These are phyloP conservation scores for Diplogelasinospora grovesii DNA, from an alignment of 495 filamentous ascomycete genomes.

Conservation along the genomic window DNA sequence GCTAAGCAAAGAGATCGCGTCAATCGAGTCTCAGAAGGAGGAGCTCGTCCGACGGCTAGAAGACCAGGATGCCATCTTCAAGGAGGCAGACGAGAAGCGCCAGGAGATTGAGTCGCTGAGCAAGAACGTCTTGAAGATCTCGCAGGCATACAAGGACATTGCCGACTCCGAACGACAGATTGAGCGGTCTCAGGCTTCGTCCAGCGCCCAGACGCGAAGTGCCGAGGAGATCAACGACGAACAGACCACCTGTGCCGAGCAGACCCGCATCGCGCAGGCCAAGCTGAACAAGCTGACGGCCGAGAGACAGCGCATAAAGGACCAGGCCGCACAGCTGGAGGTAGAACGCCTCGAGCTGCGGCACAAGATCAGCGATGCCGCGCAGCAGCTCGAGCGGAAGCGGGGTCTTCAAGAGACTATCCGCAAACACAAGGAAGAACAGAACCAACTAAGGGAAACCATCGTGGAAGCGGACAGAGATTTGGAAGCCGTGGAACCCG, in stretches of 20 bases:
- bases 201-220: slow-evolving; percentile 54
- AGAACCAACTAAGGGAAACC: slow-evolving; percentile 56
- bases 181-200: slow-evolving; percentile 63
- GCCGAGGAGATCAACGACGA: slow-evolving; percentile 80
- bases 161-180: slow-evolving; percentile 62
- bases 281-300: slow-evolving; percentile 53
- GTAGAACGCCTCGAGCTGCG: slow-evolving; percentile 62
- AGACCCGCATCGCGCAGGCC: slow-evolving; percentile 54
- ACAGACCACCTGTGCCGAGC: slow-evolving; percentile 59
- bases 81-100: slow-evolving; percentile 55
- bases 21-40: slow-evolving; percentile 48
- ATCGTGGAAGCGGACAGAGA: slow-evolving; percentile 63
- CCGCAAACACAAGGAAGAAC: slow-evolving; percentile 63
- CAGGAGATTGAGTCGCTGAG: slow-evolving; percentile 68
- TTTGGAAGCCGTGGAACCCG: slow-evolving; percentile 61
- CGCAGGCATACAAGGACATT: slow-evolving; percentile 64
- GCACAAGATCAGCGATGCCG: slow-evolving; percentile 60
- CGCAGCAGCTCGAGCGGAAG: slow-evolving; percentile 73
- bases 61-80: slow-evolving; percentile 62
- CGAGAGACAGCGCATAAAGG: slow-evolving; percentile 66
- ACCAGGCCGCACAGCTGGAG: slow-evolving; percentile 61
- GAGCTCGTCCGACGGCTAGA: slow-evolving; percentile 61
- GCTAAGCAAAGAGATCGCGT: slow-evolving; percentile 53
- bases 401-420: slow-evolving; percentile 58
- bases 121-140: slow-evolving; percentile 70